phyloP scores from a whole-genome alignment of 192 early-diverging fungal species.

The Piromyces finnis region DNA sequence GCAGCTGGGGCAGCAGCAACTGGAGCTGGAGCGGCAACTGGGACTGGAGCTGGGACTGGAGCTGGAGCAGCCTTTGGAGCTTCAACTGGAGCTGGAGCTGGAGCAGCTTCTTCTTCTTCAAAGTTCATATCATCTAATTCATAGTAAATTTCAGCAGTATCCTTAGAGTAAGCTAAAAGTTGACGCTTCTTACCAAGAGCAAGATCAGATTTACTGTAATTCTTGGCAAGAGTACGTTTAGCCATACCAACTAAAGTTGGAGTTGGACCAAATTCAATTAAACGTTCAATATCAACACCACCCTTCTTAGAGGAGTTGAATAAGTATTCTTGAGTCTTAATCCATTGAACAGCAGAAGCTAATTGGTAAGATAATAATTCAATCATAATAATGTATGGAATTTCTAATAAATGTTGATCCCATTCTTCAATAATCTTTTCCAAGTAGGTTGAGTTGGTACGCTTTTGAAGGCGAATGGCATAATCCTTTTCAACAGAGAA shows the following conservation, averaged over 20 bases:
- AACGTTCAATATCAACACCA: conserved; percentile 56
- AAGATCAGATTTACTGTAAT: conserved; percentile 87
- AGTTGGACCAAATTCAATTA: conserved; percentile 80
- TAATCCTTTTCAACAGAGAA: conserved; percentile 66
- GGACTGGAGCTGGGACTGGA: conserved; percentile 5
- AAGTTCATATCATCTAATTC: conserved; percentile 55
- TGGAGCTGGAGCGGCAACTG: conserved; percentile 21
- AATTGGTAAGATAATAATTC: conserved; percentile 87
- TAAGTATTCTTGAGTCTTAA: conserved; percentile 74
- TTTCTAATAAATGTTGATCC: conserved; percentile 44
- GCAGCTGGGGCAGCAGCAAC: conserved; percentile 37
- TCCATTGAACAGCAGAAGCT: conserved; percentile 86
- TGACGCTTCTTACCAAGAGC: conserved; percentile 76
- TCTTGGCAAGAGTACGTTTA: conserved; percentile 79
- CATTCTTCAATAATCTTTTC: conserved; percentile 60
- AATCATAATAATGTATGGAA: conserved; percentile 66
- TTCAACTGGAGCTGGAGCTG: conserved; percentile 20
- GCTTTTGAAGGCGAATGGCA: conserved; percentile 44
- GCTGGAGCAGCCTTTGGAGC: conserved; percentile 28
- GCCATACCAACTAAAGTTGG: conserved; percentile 89
- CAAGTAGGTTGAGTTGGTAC: conserved; percentile 56
- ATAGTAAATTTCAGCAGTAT: conserved; percentile 88
- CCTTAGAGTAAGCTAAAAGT: conserved; percentile 75
- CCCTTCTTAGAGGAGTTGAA: conserved; percentile 18
- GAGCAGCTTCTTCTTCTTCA: conserved; percentile 24